phyloP scores from a whole-genome alignment of 1,284 basidiomycete species.

The Marasmius sp. region DNA sequence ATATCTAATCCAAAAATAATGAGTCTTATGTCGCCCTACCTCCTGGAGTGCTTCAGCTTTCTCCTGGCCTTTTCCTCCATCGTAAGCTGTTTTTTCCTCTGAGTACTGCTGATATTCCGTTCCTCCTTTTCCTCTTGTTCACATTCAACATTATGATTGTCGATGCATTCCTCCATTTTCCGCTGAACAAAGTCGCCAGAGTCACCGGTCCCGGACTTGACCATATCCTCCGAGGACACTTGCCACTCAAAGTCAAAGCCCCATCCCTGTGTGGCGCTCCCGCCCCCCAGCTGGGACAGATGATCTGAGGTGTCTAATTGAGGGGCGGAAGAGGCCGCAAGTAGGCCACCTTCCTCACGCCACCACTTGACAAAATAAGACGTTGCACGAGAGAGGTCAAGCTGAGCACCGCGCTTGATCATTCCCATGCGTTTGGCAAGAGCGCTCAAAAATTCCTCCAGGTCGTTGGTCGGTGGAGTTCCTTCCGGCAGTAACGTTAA shows the following conservation, averaged over 20 bases:
- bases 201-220: constrained; percentile 11
- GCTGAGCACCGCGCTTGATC: constrained; percentile 72
- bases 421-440: constrained; percentile 82
- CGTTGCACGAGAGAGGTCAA: constrained; percentile 70
- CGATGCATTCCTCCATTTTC: constrained; percentile 72
- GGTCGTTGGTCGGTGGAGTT: constrained; percentile 56
- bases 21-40: not conserved
- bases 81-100: constrained; percentile 62
- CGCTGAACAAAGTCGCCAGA: constrained; percentile 40
- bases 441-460: constrained; percentile 63
- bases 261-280: constrained; percentile 51
- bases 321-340: constrained; percentile 43
- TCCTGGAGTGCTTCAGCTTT: constrained; percentile 2
- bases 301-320: constrained; percentile 20
- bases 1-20: no score
- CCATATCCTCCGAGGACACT: constrained; percentile 28
- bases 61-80: constrained; percentile 44
- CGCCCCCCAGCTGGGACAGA: constrained; percentile 14
- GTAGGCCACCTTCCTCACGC: constrained; percentile 70
- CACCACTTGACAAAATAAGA: constrained; percentile 85
- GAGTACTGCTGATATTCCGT: constrained; percentile 63
- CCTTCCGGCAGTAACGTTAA: constrained; percentile 56
- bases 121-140: constrained; percentile 52
- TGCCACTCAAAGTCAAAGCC: constrained; percentile 83
- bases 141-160: constrained; percentile 43